Evolutionary conservation across 352 stramenopile species (phyloP), one percentile per base, ranked within the genome.

Genomic region (Thraustotheca clavata): DNA sequence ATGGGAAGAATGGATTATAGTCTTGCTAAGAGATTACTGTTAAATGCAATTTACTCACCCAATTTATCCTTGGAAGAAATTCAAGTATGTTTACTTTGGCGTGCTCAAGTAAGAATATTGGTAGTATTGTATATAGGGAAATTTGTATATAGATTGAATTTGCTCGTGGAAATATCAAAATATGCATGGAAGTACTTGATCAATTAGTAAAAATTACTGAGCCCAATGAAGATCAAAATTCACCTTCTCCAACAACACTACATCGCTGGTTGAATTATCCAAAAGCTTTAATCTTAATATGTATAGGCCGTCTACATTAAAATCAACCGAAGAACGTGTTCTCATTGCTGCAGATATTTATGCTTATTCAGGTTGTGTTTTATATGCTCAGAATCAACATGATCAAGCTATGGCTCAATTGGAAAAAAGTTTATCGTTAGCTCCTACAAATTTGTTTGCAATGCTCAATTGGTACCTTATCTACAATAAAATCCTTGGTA

Each of bases 81-180:
- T n/a, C 57, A 55, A 29, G 57, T 49, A 14, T 65, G 57, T 40
- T 29, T 54, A 1, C n/a, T 65, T 9, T 65, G 57, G 57, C 46
- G 57, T n/a, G 57, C 57, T 0, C 57, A 65, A 46, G 41, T 65
- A 38, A 5, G 5, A 20, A 52, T 24, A 8, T 43, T n/a, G 20
- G 47, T 22, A 33, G 22, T 18, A 9, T 11, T 9, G 18, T 20
- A 38, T 39, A 1, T 16, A 41, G 4, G 24, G 3, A 34, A 11
- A 22, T 39, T 29, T 31, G 2, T 22, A 3, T 20, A 22, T 60
- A 60, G 27, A 11, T 60, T n/a, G 29, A 43, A 3, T 60, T 52
- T 7, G 24, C 46, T 20, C 34, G 29, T n/a, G 52, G 52, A 34
- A 46, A 61, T 38, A 20, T 20, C 5, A 41, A 18, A 18, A 11